Evolutionary conservation across 192 early-diverging fungal species (phyloP).

Genomic region (Dissophora ornata): DNA sequence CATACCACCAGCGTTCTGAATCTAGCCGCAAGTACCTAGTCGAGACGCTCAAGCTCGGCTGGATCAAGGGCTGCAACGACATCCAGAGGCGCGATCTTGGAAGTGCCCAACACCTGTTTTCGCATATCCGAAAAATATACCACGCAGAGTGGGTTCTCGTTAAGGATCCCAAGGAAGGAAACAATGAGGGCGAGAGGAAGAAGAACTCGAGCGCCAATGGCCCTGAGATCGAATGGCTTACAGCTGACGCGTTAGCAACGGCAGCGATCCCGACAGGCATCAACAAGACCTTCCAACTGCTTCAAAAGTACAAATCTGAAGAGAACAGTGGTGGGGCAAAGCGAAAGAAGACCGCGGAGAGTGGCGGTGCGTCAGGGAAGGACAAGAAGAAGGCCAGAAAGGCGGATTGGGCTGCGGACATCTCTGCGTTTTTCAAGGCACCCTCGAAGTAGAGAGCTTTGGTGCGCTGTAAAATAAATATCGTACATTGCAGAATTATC

Average conservation of each 20-base stretch:
- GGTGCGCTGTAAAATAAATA: too few species aligned
- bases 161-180: not conserved
- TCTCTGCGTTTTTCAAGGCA: constrained; percentile 25
- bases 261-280: constrained; percentile 69
- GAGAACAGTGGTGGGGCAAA: not conserved
- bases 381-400: constrained; percentile 30
- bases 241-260: constrained; percentile 50
- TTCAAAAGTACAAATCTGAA: constrained; percentile 50
- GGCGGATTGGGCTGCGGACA: constrained; percentile 1
- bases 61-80: constrained; percentile 11
- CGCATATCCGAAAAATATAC: constrained; percentile 72
- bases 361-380: not conserved
- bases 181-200: not conserved
- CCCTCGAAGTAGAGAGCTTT: not conserved
- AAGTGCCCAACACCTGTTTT: constrained; percentile 71
- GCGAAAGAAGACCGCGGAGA: constrained; percentile 1
- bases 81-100: constrained; percentile 59
- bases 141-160: constrained; percentile 59
- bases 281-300: constrained; percentile 66
- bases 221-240: constrained; percentile 55
- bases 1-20: constrained; percentile 26
- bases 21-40: constrained; percentile 28
- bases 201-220: not conserved
- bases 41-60: constrained; percentile 8
- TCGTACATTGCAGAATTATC: too few species aligned